Evolutionary conservation across 306 rosid species (phyloP), one percentile per base, ranked within the genome.

Genomic region (Astragalus glycyphyllos): DNA sequence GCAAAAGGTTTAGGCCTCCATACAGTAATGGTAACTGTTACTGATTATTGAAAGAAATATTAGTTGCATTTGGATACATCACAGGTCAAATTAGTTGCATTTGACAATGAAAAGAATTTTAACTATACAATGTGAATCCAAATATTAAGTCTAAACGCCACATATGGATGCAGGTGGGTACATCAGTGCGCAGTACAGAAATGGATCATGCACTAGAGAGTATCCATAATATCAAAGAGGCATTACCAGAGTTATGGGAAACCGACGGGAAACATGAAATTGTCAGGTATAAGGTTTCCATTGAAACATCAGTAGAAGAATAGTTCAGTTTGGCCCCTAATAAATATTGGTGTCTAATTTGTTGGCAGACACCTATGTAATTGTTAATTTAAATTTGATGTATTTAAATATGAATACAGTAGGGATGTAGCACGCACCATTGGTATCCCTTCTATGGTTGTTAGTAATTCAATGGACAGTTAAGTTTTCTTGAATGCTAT

Each of bases 191-290:
- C 35, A 49, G 41, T 4, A 41, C 45, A 1, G 92, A 86, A 9
- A 83, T 80, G 65, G 98, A 87, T 85, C 73, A 85, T 80, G 98
- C 94, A 23, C 78, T 90, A 7, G 97, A 88, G 87, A 88, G 96
- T 85, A 93, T 93, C 61, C 98, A 93, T 80, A 93, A 90, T 47
- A 82, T 90, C 13, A 83, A 46, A 76, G 98, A 90, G 63, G 98
- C 97, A 59, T 68, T 90, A 77, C 97, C 98, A 5, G 96, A 93
- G 76, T 89, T 93, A 34, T 90, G 97, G 97, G 89, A 84, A 68
- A 75, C 53, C 20, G 69, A 79, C 8, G 89, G 64, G 64, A 81
- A 82, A 76, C 64, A 79, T 14, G 84, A 82, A 15, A 69, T 47
- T 47, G 69, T 81, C 26, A 13, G 4, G 20, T 84, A 77, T 62